phyloP scores from a whole-genome alignment of 805 yeast species.

The Myxozyma mucilagina region DNA sequence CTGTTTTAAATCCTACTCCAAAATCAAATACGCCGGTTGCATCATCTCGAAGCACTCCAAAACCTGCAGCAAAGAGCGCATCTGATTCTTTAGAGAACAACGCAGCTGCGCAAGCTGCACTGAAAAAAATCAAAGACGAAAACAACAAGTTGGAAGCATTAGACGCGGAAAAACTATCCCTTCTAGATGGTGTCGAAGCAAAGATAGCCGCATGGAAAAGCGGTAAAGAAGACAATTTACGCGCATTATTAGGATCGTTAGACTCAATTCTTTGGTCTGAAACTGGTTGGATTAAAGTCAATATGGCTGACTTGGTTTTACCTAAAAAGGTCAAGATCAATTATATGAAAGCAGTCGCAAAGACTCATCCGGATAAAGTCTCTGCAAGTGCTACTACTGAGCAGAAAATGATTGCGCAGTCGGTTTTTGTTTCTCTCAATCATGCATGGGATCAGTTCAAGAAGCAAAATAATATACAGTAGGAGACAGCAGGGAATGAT shows the following conservation, averaged over 20 bases:
- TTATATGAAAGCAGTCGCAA: constrained; percentile 78
- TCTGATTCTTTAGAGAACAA: constrained; percentile 24
- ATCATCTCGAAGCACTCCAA: constrained; percentile 7
- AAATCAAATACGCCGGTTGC: constrained; percentile 38
- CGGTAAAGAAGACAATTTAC: constrained; percentile 77
- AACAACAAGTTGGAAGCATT: constrained; percentile 48
- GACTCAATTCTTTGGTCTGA: constrained; percentile 68
- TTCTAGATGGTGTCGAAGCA: constrained; percentile 63
- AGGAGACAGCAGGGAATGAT: background rate
- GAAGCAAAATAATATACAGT: constrained; percentile 51
- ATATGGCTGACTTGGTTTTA: constrained; percentile 73
- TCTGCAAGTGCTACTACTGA: constrained; percentile 60
- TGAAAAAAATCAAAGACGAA: constrained; percentile 53
- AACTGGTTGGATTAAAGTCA: constrained; percentile 63
- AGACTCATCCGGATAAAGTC: constrained; percentile 84
- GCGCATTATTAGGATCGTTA: constrained; percentile 72
- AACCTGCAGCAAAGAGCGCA: background rate
- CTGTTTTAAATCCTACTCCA: constrained; percentile 58
- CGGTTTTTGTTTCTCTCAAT: constrained; percentile 78
- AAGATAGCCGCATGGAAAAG: constrained; percentile 62
- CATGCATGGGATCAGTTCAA: constrained; percentile 88
- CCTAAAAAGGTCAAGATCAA: constrained; percentile 85
- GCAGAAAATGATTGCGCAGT: constrained; percentile 79
- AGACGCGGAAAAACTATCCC: constrained; percentile 58
- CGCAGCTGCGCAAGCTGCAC: constrained; percentile 45